These are phyloP conservation scores for Sarcocystis neurona DNA, from an alignment of 169 alveolate species.

Conservation along the genomic window DNA sequence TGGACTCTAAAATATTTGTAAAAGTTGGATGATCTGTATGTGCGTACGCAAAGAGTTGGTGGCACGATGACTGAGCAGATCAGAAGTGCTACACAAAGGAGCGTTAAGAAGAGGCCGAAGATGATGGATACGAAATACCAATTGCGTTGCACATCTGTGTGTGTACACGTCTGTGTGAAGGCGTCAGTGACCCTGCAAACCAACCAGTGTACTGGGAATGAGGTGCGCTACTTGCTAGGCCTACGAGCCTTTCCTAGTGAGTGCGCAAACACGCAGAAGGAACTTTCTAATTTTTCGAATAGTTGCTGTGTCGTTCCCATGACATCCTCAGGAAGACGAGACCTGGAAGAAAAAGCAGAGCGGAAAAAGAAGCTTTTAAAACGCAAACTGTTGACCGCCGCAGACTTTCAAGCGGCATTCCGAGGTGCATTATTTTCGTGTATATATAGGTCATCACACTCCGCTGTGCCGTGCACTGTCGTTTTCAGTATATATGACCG, in stretches of 20 bases:
- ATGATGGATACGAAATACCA: no score
- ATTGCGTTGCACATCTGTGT: background rate
- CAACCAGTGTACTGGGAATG: background rate
- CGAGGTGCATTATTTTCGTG: no score
- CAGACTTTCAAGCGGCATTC: conserved; percentile 41
- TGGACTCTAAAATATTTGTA: no score
- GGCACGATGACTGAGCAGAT: no score
- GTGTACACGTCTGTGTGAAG: background rate
- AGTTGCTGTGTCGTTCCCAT: background rate
- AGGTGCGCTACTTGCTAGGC: background rate
- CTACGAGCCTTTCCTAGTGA: no score
- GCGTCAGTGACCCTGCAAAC: background rate
- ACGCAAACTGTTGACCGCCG: conserved; percentile 38
- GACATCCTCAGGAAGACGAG: conserved; percentile 43
- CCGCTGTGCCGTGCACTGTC: no score
- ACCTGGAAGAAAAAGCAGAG: conserved; percentile 56
- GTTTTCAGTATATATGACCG: no score
- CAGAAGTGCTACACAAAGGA: no score
- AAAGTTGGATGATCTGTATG: no score
- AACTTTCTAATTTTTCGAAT: background rate
- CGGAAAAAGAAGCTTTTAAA: conserved; percentile 47
- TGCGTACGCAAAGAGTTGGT: no score
- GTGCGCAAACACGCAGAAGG: background rate
- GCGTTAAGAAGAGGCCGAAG: no score
- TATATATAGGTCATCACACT: no score